These are phyloP conservation scores for Coniferiporia sulphurascens DNA, from an alignment of 1,284 basidiomycete genomes.

Conservation along the genomic window DNA sequence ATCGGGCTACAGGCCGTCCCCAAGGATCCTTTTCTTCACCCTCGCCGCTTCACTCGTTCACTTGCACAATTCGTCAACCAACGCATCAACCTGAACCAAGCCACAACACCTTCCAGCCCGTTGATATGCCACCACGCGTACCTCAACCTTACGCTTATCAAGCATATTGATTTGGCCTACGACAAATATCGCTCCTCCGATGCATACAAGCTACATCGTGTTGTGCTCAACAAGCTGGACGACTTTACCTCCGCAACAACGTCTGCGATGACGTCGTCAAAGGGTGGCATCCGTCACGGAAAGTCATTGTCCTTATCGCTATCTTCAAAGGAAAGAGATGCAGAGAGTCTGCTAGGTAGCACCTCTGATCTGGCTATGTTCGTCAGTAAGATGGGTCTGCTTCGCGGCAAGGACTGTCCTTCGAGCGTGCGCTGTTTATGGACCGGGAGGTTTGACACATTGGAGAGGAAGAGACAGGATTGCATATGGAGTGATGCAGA, in stretches of 20 bases:
- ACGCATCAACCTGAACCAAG: constrained; percentile 18
- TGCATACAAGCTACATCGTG: constrained; percentile 56
- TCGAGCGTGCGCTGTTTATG: constrained; percentile 37
- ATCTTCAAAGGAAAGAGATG: constrained; percentile 12
- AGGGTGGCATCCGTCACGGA: constrained; percentile 1
- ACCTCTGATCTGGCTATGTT: constrained; percentile 41
- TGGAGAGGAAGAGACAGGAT: constrained; percentile 31
- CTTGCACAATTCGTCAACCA: constrained; percentile 32
- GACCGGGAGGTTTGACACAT: constrained; percentile 33
- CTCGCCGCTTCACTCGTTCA: constrained; percentile 44
- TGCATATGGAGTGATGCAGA: constrained; percentile 31
- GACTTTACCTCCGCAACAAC: constrained; percentile 33
- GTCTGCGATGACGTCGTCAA: constrained; percentile 19
- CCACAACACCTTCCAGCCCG: constrained; percentile 24
- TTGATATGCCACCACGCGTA: constrained; percentile 20
- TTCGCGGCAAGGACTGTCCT: constrained; percentile 31
- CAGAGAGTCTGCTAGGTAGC: constrained; percentile 28
- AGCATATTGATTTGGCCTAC: constrained; percentile 45
- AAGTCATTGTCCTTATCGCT: constrained; percentile 12
- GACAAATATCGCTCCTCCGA: constrained; percentile 50
- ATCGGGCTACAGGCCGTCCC: constrained; percentile 52
- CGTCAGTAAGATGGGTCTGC: constrained; percentile 14
- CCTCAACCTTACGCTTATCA: constrained; percentile 47
- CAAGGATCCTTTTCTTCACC: constrained; percentile 73
- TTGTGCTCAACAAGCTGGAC: constrained; percentile 48